Evolutionary conservation across 441 rosid species (phyloP).

Genomic region (Breynia disticha): DNA sequence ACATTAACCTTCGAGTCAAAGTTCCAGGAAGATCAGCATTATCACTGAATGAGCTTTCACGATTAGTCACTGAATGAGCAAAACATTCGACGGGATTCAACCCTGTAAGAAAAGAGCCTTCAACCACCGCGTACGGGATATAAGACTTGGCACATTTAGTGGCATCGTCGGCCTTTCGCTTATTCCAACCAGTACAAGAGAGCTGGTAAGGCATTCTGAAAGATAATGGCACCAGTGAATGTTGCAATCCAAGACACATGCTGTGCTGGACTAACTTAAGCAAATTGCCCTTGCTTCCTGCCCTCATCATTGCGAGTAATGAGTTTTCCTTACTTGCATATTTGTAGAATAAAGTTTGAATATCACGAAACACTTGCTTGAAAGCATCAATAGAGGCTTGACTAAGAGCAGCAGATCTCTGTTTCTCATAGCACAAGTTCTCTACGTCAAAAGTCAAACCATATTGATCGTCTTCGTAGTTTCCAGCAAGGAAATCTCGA

Average conservation of each 20-base stretch:
- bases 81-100: slow-evolving; percentile 82
- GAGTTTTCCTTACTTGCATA: slow-evolving; percentile 61
- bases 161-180: slow-evolving; percentile 29
- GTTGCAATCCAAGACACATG: slow-evolving; percentile 86
- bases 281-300: slow-evolving; percentile 93
- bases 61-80: slow-evolving; percentile 75
- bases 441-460: slow-evolving; percentile 32
- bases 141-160: slow-evolving; percentile 39
- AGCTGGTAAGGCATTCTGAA: slow-evolving; percentile 72
- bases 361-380: slow-evolving; percentile 65
- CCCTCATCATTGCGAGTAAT: slow-evolving; percentile 67
- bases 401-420: slow-evolving; percentile 66
- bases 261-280: slow-evolving; percentile 81
- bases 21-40: slow-evolving; percentile 98
- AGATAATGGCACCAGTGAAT: slow-evolving; percentile 70
- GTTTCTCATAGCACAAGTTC: slow-evolving; percentile 51
- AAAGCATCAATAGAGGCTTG: slow-evolving; percentile 76
- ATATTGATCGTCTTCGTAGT: slow-evolving; percentile 30
- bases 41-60: slow-evolving; percentile 85
- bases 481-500: slow-evolving; percentile 47
- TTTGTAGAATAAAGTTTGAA: slow-evolving; percentile 59
- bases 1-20: slow-evolving; percentile 74
- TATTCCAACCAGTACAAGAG: slow-evolving; percentile 65
- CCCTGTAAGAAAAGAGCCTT: slow-evolving; percentile 67
- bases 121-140: slow-evolving; percentile 70